These are phyloP conservation scores for Plasmodium malariae DNA, from an alignment of 169 alveolate species.

Conservation along the genomic window DNA sequence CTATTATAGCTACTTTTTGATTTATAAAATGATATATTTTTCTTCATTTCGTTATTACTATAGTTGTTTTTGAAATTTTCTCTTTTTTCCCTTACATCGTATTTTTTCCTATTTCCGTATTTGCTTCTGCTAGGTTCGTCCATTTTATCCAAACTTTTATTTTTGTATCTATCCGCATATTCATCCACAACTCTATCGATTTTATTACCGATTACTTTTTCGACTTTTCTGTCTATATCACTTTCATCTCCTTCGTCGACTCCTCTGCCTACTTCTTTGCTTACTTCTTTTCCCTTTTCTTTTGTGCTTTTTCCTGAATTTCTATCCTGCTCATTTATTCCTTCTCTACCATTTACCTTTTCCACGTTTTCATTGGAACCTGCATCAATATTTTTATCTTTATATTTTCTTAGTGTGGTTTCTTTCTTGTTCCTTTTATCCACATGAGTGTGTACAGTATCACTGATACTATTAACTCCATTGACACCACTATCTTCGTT, in stretches of 20 bases:
- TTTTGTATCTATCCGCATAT: neutral
- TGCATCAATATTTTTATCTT: too few relatives aligned
- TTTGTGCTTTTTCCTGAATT: neutral
- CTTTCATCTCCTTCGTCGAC: neutral
- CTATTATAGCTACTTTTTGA: slow-evolving; percentile 10
- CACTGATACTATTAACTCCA: too few relatives aligned
- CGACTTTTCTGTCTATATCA: neutral
- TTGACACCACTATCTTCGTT: neutral
- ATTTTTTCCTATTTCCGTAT: neutral
- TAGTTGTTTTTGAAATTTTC: neutral
- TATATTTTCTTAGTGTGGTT: neutral
- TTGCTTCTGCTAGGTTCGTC: neutral
- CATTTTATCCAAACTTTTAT: neutral
- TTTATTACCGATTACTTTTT: neutral
- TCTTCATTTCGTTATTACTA: neutral
- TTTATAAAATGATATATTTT: slow-evolving; percentile 14
- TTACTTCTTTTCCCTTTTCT: neutral
- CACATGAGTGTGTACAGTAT: neutral
- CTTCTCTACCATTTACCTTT: neutral
- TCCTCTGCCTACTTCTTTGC: neutral
- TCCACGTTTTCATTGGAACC: too few relatives aligned
- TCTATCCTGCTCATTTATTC: neutral
- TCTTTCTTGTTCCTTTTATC: neutral
- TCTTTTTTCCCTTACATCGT: neutral
- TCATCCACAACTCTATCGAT: neutral